Evolutionary conservation across 495 filamentous ascomycete species (phyloP).

Genomic region (Hypoxylon fragiforme): DNA sequence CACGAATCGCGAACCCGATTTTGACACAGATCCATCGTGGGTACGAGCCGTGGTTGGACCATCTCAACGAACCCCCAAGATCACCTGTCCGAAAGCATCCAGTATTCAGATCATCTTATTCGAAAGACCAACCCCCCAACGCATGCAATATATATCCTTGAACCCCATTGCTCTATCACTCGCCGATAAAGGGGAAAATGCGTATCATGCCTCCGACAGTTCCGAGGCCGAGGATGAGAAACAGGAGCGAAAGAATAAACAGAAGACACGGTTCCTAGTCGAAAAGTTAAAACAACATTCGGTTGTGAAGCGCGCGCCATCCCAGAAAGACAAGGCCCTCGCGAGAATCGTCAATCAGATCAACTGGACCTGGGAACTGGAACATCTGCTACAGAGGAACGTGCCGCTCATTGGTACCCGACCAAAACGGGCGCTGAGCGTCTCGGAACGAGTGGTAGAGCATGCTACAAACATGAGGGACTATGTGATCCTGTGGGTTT

Average conservation of each 20-base stretch:
- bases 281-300: constrained; percentile 90
- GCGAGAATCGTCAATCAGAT: constrained; percentile 88
- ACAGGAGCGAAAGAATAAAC: constrained; percentile 55
- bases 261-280: constrained; percentile 64
- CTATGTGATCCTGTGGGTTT: constrained; percentile 67
- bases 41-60: constrained; percentile 67
- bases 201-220: constrained; percentile 44
- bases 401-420: constrained; percentile 78
- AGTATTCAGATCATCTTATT: constrained; percentile 88
- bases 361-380: constrained; percentile 92
- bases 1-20: constrained; percentile 61
- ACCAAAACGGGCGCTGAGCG: constrained; percentile 81
- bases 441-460: constrained; percentile 92
- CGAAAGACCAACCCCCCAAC: constrained; percentile 77
- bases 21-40: constrained; percentile 66
- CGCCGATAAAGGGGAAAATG: constrained; percentile 65
- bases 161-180: constrained; percentile 86
- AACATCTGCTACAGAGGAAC: constrained; percentile 82
- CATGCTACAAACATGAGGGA: constrained; percentile 85
- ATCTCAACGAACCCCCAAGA: constrained; percentile 62
- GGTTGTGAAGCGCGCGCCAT: constrained; percentile 71
- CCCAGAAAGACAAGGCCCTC: constrained; percentile 80
- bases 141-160: constrained; percentile 97
- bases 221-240: constrained; percentile 67
- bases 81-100: constrained; percentile 68